These are phyloP conservation scores for Chalara sp. DNA, from an alignment of 2,329 filamentous ascomycete species.

Conservation along the genomic window DNA sequence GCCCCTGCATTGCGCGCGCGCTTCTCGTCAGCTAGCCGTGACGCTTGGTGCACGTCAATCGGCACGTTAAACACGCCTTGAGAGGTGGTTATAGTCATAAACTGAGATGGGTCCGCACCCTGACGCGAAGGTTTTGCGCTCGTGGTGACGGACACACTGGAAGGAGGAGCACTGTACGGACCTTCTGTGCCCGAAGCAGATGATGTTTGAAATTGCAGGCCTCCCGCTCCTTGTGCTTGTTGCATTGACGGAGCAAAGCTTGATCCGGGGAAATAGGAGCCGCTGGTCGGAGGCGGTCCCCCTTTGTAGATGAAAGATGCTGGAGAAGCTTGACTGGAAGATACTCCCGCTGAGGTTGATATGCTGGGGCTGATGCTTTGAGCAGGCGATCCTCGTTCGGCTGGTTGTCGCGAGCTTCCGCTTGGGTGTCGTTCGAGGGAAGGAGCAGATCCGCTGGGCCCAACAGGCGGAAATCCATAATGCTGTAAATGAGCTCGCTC, in stretches of 20 bases:
- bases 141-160: slow-evolving; percentile 10
- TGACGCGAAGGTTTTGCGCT: slow-evolving; percentile 23
- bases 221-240: slow-evolving; percentile 20
- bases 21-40: slow-evolving; percentile 78
- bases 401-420: slow-evolving; percentile 28
- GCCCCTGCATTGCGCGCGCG: slow-evolving; percentile 78
- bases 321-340: slow-evolving; percentile 32
- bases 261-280: slow-evolving; percentile 24
- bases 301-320: slow-evolving; percentile 23
- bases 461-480: slow-evolving; percentile 32
- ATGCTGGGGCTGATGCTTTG: slow-evolving; percentile 39
- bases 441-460: slow-evolving; percentile 23
- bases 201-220: slow-evolving; percentile 23
- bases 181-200: slow-evolving; percentile 23
- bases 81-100: slow-evolving; percentile 36
- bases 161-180: slow-evolving; percentile 27
- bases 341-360: slow-evolving; percentile 38
- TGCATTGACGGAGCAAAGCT: slow-evolving; percentile 18
- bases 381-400: slow-evolving; percentile 30
- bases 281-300: slow-evolving; percentile 14
- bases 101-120: slow-evolving; percentile 26
- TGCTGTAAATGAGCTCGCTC: slow-evolving; percentile 16
- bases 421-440: slow-evolving; percentile 26
- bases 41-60: slow-evolving; percentile 75
- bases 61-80: slow-evolving; percentile 54